phyloP scores from a whole-genome alignment of 208 protist genomes.

The Acanthamoeba lenticulata region DNA sequence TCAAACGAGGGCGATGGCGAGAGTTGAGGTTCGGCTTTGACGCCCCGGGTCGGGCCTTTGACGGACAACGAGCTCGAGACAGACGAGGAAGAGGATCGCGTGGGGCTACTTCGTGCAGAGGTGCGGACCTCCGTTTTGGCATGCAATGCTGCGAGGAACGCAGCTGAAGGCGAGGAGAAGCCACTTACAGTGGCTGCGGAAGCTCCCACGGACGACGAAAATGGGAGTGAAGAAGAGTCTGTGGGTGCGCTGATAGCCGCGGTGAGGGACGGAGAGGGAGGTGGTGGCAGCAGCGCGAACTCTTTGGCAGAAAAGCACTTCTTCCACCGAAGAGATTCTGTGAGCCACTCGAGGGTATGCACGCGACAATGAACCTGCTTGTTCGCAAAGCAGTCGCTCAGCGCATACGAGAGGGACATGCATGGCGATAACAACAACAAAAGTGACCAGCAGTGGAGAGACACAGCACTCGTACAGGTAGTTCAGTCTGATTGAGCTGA shows the following conservation, averaged over 20 bases:
- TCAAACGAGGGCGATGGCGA: slow-evolving; percentile 26
- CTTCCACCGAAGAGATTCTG: slow-evolving; percentile 53
- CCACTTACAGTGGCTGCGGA: neutral
- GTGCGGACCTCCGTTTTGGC: neutral
- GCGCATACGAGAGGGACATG: neutral
- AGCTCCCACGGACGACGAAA: neutral
- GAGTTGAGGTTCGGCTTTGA: no score
- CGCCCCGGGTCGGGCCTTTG: no score
- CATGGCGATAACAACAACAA: neutral
- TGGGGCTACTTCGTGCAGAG: neutral
- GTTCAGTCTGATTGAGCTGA: neutral
- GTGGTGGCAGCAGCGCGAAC: slow-evolving; percentile 24
- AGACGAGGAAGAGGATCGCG: no score
- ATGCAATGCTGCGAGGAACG: neutral
- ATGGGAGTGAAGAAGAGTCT: neutral
- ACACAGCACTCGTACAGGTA: neutral
- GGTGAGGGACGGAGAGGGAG: neutral
- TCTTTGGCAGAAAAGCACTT: slow-evolving; percentile 60
- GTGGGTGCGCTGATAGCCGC: neutral
- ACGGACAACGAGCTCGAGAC: no score
- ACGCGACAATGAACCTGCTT: neutral
- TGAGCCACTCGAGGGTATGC: slow-evolving; percentile 53
- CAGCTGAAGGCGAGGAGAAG: neutral
- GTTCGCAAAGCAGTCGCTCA: neutral
- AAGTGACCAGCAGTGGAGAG: neutral